Base-by-base conservation (phyloP, 2,329 filamentous ascomycete species). In the Domatiomyces catenatus region DNA sequence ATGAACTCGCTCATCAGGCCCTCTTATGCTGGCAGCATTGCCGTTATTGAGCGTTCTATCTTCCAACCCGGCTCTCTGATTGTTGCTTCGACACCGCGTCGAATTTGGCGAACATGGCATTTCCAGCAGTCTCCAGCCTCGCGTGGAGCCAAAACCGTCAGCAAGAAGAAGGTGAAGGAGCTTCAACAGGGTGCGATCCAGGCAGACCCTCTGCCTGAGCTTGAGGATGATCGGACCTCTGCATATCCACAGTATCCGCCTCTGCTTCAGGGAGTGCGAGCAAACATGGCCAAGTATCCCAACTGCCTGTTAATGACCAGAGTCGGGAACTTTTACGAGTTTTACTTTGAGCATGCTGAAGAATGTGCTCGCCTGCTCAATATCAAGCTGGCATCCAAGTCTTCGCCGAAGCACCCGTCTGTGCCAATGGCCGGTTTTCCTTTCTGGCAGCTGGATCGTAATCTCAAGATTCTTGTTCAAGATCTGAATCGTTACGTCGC, bases 341-440 rank as follows among this genome's bases (percentile, higher is more conserved):
- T 98, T 52, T 98, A 98, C 69, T 93, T 96, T 66, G 84, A 94
- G 60, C 89, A 98, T 64, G 92, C 93, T 8, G 85, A 94, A 52
- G 82, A 94, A 62, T 84, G 84, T 64, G 90, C 84, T 1, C 85
- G 88, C 1, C 71, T 94, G 44, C 73, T 98, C 56, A 92, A 88
- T 60, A 70, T 98, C 62, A 96, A 95, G 66, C 80, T 94, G 50
- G 81, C 84, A 2, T 77, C 77, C 50, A 92, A 86, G 65, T 88
- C 80, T 66, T 84, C 70, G 56, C 81, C 81, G 7, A 85, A 84
- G 1, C 51, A 58, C 22, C 53, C 55, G 20, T 76, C 79, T 19
- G 86, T 98, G 17, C 71, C 89, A 5, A 96, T 98, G 90, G 84
- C 89, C 57, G 92, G 92, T 1, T 98, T 98, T 59, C 92, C 90